Base-by-base conservation (phyloP, 306 rosid species). In the Aeschynomene evenia region DNA sequence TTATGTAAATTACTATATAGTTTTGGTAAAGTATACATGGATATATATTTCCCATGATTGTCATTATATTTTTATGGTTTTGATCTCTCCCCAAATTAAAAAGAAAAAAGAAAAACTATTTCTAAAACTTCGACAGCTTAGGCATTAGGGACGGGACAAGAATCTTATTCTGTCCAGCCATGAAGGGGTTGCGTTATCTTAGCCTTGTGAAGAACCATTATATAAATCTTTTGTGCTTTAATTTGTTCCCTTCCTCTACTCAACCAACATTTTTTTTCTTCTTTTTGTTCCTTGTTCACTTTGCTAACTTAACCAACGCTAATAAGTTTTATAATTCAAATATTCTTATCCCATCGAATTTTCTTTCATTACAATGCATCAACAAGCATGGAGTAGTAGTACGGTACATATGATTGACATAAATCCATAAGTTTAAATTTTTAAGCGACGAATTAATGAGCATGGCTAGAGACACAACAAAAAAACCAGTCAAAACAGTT, bases 61-160 rank as follows among this genome's bases (percentile, higher is more conserved):
- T 11, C 26, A 69, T 33, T 21, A 21, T 58, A 64, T 45, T 28
- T n/a, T 11, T 31, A 51, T 51, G 51, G 42, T 62, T 50, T 65
- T 28, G 68, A 24, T 54, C 19, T 6, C 29, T 37, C 14, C 7
- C n/a, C n/a, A n/a, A n/a, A n/a, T n/a, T n/a, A n/a, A n/a, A n/a
- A n/a, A n/a, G n/a, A n/a, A n/a, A n/a, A n/a, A n/a, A n/a, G 31
- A 11, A n/a, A 50, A 33, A 11, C 2, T 52, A 59, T 63, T 71
- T 66, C 14, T 74, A 33, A 73, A 77, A 46, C 19, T 10, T 33
- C 7, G 28, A 50, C 65, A 69, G 26, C 64, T 48, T 77, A 12
- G 51, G 63, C 71, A 76, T 67, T 75, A 76, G 69, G 78, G 83
- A 55, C 66, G 69, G 78, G 83, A 55, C 70, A 73, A 60, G 89